Base-by-base conservation (phyloP, 2,329 filamentous ascomycete genomes). In the Periconia macrospinosa region DNA sequence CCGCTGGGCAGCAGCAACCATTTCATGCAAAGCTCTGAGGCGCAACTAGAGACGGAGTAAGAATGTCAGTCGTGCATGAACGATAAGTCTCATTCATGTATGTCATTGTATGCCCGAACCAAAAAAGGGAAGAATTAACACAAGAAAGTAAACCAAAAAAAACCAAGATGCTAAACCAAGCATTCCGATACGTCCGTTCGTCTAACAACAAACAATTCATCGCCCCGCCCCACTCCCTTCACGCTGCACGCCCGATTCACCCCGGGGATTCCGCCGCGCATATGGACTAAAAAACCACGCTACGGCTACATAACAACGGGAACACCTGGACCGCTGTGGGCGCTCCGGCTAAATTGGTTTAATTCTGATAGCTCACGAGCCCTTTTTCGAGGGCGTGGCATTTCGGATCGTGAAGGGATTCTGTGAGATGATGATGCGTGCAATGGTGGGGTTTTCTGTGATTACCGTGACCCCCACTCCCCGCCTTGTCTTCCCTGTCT, bases 1-100 rank as follows among this genome's bases (percentile, higher is more conserved):
- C 33, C 11, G 33, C 6, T n/a, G 45, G 30, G 14, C 6, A 30
- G 37, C 47, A 49, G 47, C 41, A 41, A 20, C 46, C 46, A 37
- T 23, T 48, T 10, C 40, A 48, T n/a, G 46, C 46, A 9, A 48
- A 41, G 33, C 46, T 48, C 6, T 48, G 30, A 48, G 46, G 11
- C 41, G 23, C 5, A 27, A 27, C 23, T 8, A 27, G 23, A 27
- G 23, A 27, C 8, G 23, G 8, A 27, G 5, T 27, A 27, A 27
- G 3, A 8, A 27, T 27, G 23, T 27, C n/a, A n/a, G n/a, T n/a
- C n/a, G n/a, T n/a, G n/a, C n/a, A n/a, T 27, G 23, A 8, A 27
- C 8, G 23, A 8, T 27, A 27, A 27, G 23, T 27, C 8, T 27
- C 8, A 27, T 27, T 3, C 8, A 27, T 27, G 23, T 27, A 27